Evolutionary conservation across 306 rosid genomes (phyloP).

Genomic region (Lathyrus sativus): DNA sequence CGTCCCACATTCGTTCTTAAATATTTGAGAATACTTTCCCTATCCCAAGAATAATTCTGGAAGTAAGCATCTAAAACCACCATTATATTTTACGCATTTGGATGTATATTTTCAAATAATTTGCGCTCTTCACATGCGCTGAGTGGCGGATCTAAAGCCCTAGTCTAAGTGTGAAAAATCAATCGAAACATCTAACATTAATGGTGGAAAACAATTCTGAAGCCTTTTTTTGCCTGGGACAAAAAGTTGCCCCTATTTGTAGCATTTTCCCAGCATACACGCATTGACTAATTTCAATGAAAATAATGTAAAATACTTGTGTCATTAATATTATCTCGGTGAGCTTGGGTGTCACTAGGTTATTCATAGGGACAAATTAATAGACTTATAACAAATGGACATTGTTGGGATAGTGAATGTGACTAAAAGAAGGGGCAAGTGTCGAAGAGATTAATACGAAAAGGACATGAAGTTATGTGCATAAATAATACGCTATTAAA

Average conservation of each 20-base stretch:
- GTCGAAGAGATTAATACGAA: slow-evolving; percentile 30
- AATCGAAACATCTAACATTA: too few relatives aligned
- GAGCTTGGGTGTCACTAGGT: slow-evolving; percentile 18
- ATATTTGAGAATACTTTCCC: not conserved
- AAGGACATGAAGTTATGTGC: slow-evolving; percentile 17
- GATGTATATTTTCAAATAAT: not conserved
- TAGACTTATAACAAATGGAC: slow-evolving; percentile 9
- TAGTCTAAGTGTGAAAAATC: too few relatives aligned
- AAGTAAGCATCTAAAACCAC: not conserved
- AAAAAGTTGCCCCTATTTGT: not conserved
- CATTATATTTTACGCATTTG: not conserved
- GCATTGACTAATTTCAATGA: not conserved
- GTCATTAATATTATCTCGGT: slow-evolving; percentile 26
- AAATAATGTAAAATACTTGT: slow-evolving; percentile 17
- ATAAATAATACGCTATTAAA: not conserved
- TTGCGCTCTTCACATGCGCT: not conserved
- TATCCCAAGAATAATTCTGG: not conserved
- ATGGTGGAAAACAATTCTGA: not conserved
- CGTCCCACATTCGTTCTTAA: not conserved
- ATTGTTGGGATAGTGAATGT: slow-evolving; percentile 23
- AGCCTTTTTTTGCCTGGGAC: not conserved
- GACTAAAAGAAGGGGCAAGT: slow-evolving; percentile 23
- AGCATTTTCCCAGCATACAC: not conserved
- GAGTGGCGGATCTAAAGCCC: too few relatives aligned
- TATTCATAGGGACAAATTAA: slow-evolving; percentile 35